Base-by-base conservation (phyloP, 2,329 filamentous ascomycete species). In the Pyricularia pennisetigena region DNA sequence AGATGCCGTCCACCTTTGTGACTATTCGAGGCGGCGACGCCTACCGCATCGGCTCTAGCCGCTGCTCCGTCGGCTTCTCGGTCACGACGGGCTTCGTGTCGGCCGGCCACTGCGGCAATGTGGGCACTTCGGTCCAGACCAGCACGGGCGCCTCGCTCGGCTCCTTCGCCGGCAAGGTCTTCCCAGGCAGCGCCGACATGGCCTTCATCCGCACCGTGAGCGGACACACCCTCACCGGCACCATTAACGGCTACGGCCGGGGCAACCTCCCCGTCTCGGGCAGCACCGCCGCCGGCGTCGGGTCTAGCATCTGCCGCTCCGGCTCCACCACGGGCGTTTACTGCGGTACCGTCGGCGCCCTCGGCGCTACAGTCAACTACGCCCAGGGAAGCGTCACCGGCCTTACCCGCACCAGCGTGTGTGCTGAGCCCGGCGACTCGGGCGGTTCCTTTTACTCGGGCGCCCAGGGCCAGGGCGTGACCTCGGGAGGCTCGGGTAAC, bases 331-430 rank as follows among this genome's bases (percentile, higher is more conserved):
- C 57, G 6, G 57, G 57, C 4, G 57, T 61, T 8, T 61, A 61
- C 30, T 68, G 63, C 61, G 69, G 69, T 35, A 68, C 65, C n/a
- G 65, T 70, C 24, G 67, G 68, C 69, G 81, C 80, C 0, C 82
- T 83, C 68, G 78, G 76, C 0, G 78, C 80, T 3, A 80, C 82
- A 54, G 80, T 83, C 68, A 80, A 82, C 73, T 68, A 68, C 64
- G 49, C 68, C 32, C 68, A 65, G 57, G 64, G 67, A 1, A 68
- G 67, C 49, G 67, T 61, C 23, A 61, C 57, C 57, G 57, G 57
- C 4, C n/a, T 32, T 20, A 41, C 30, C 30, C 23, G 29, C 30
- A 65, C 30, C 62, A 64, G 62, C 62, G 62, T 35, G 9, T 30
- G 62, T 10, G 28, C 30, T 28, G 62, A 64, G 28, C n/a, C 62